Conservation (phyloP, 2,329 filamentous ascomycete genomes). For the Penicillium sp. region DNA sequence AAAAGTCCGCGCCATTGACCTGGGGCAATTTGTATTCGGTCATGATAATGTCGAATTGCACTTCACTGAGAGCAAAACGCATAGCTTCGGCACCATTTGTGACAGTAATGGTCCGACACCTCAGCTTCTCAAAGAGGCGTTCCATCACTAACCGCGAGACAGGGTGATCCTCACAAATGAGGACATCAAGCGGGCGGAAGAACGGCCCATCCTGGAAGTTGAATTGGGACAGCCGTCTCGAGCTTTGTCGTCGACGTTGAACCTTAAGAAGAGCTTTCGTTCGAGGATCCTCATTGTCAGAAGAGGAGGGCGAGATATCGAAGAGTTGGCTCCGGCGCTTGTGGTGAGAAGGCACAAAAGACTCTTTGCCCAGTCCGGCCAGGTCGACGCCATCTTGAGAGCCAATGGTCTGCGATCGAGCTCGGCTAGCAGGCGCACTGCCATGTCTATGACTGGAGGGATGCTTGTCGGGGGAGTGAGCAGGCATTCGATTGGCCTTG, state of each 20-base stretch:
- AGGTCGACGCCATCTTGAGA: constrained; percentile 82
- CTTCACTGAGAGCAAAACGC: constrained; percentile 90
- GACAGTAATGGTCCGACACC: constrained; percentile 90
- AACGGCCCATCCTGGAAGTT: constrained; percentile 78
- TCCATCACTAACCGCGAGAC: constrained; percentile 99
- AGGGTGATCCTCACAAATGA: constrained; percentile 97
- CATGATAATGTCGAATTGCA: constrained; percentile 98
- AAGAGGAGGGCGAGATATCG: constrained; percentile 94
- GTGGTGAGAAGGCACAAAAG: constrained; percentile 67
- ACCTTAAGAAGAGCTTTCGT: constrained; percentile 88
- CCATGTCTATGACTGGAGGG: constrained; percentile 62
- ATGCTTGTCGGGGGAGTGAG: constrained; percentile 60
- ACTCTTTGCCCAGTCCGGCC: constrained; percentile 57
- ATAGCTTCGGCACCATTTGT: constrained; percentile 88
- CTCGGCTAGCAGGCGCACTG: constrained; percentile 64
- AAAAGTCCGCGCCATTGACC: constrained; percentile 91
- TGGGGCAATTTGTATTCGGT: constrained; percentile 95
- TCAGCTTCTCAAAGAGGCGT: constrained; percentile 88
- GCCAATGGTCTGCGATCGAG: constrained; percentile 86
- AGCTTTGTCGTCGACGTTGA: constrained; percentile 90
- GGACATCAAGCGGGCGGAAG: constrained; percentile 86
- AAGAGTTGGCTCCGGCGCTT: constrained; percentile 93
- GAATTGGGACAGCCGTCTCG: constrained; percentile 88
- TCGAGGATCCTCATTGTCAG: constrained; percentile 92
- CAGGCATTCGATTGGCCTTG: constrained; percentile 43